Percentiles rank a stretch among this genome's conserved stretches.
phyloP scores from a whole-genome alignment of 2,329 filamentous ascomycete species.

The Thielaviopsis punctulata region DNA sequence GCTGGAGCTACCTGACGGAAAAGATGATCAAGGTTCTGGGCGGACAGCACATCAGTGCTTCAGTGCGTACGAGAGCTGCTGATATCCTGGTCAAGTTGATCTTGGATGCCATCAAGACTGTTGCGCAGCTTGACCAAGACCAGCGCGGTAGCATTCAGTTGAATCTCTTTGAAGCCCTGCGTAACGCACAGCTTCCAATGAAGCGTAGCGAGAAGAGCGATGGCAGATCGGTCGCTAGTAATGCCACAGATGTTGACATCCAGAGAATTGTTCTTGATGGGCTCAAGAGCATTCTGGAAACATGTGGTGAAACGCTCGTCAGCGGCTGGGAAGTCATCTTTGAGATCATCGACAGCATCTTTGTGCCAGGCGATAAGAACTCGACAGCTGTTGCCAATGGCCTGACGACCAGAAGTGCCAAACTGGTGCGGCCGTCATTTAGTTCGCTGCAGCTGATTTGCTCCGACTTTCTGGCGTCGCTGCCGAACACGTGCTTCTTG shows the following conservation, averaged over 20 bases:
- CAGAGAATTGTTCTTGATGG: constrained; percentile 67
- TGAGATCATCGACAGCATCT: constrained; percentile 68
- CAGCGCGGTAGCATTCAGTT: constrained; percentile 46
- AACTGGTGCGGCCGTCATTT: constrained; percentile 73
- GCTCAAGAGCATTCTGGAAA: constrained; percentile 67
- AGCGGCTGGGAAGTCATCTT: constrained; percentile 79
- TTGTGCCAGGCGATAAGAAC: constrained; percentile 27
- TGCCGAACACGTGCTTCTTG: constrained; percentile 53
- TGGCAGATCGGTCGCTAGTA: constrained; percentile 3
- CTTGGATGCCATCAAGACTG: constrained; percentile 39
- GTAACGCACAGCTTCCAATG: constrained; percentile 32
- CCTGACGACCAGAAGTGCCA: constrained; percentile 44
- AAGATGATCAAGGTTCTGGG: constrained; percentile 36
- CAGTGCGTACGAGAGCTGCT: constrained; percentile 42
- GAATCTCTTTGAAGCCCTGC: constrained; percentile 52
- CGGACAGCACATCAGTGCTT: constrained; percentile 28
- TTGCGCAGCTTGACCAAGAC: constrained; percentile 33
- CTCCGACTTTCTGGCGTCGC: constrained; percentile 73
- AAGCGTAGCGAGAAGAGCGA: constrained; percentile 1
- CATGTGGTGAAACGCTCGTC: constrained; percentile 67
- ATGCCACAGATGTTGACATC: constrained; percentile 52
- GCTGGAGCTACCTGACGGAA: constrained; percentile 52
- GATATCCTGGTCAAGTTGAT: constrained; percentile 44
- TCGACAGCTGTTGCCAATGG: constrained; percentile 18
- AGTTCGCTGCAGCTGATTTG: constrained; percentile 81